Base-by-base conservation (phyloP, 148 eudicot genomes). In the Cornus controversa region DNA sequence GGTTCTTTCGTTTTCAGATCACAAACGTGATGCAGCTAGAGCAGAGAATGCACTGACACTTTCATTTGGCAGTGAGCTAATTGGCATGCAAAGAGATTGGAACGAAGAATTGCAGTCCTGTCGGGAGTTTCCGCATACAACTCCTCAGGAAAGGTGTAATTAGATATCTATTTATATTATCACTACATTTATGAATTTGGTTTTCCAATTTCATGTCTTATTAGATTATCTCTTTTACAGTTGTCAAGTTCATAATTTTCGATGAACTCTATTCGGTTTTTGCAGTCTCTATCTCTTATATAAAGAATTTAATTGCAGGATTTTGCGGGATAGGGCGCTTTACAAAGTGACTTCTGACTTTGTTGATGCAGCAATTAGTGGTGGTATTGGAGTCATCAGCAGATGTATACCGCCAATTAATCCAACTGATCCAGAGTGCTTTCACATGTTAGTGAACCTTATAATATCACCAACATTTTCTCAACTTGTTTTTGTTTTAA, bases 371-470 rank as follows among this genome's bases (percentile, higher is more conserved):
- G 99, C 99, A 82, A 92, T 84, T 80, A 89, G 84, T 84, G 99
- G 99, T 85, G 99, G 98, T 77, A 80, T 90, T 80, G 99, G 98
- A 78, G 99, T 96, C 75, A 96, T 96, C 73, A 93, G 85, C 80
- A 91, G 96, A 90, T 96, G 99, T 75, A 96, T 96, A 65, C 97
- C 98, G 75, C 97, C 99, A 57, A 96, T 96, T 67, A 96, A 96
- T 82, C 99, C 99, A 37, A 93, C 98, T 72, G 99, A 96, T 88
- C 99, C 99, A 16, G 99, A 96, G 86, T 96, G 99, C 89, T 96
- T 96, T 86, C 97, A 96, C 84, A 96, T 96, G 99, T 96, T 68
- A 88, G 99, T 90, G 54, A 57, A 78, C 67, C 66, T 26, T 36
- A 28, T 26, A 24, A 40, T 5, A 40, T 29, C 45, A 24, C 53